A percentile compares a stretch with the other conserved stretches of the same genome.
Evolutionary conservation across 2,329 filamentous ascomycete genomes (phyloP).

Genomic region (Pseudogymnoascus sp.): DNA sequence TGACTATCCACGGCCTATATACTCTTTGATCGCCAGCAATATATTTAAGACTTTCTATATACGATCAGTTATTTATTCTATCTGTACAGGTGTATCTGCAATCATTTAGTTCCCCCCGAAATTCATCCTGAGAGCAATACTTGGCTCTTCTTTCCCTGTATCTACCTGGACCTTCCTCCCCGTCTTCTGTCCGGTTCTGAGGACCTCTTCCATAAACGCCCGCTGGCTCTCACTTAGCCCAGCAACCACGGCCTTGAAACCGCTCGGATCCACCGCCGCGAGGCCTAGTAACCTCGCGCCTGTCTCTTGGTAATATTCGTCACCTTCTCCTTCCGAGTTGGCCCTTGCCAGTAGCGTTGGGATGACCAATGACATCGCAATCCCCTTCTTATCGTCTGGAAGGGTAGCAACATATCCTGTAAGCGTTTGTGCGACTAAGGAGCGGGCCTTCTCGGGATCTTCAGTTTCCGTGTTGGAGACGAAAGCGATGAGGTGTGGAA

Average conservation of each 20-base stretch:
- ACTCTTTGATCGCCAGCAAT: background rate
- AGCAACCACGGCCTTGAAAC: constrained; percentile 67
- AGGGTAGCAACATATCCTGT: constrained; percentile 57
- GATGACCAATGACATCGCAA: constrained; percentile 67
- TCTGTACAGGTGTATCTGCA: background rate
- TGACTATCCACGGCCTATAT: background rate
- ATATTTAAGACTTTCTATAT: background rate
- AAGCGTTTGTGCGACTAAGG: constrained; percentile 64
- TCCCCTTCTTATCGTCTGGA: constrained; percentile 37
- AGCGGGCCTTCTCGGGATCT: constrained; percentile 69
- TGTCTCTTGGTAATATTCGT: constrained; percentile 56
- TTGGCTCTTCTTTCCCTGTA: constrained; percentile 53
- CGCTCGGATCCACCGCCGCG: constrained; percentile 61
- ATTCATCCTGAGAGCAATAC: constrained; percentile 90
- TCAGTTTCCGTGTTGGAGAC: constrained; percentile 61
- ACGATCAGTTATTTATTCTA: background rate
- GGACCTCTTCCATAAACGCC: constrained; percentile 70
- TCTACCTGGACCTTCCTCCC: constrained; percentile 33
- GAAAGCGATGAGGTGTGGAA: constrained; percentile 70
- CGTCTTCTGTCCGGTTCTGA: constrained; percentile 52
- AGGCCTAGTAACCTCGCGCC: constrained; percentile 72
- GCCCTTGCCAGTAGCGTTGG: constrained; percentile 70
- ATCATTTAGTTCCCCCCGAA: constrained; percentile 46
- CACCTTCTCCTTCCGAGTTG: constrained; percentile 48
- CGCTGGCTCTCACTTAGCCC: constrained; percentile 64